These are phyloP conservation scores for Acer campestre DNA, from an alignment of 345 rosid species.

Conservation along the genomic window DNA sequence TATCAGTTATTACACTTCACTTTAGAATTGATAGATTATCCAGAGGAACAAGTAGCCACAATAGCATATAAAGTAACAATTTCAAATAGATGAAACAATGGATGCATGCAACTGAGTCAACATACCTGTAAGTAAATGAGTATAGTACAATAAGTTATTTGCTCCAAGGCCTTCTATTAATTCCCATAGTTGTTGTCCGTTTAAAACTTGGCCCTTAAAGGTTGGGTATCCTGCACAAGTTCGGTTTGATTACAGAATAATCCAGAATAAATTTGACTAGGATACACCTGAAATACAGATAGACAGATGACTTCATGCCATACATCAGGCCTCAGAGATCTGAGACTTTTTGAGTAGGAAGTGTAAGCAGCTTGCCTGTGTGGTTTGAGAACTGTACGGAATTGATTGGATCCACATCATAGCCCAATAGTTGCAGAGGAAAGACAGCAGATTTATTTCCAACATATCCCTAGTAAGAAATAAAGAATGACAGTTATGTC, in stretches of 20 bases:
- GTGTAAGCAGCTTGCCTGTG: conserved; percentile 71
- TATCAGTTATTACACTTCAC: not conserved
- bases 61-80: not conserved
- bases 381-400: conserved; percentile 98
- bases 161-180: conserved; percentile 92
- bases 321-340: conserved; percentile 38
- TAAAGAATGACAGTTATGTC: not conserved
- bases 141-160: conserved; percentile 75
- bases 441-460: conserved; percentile 98
- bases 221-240: conserved; percentile 81
- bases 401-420: conserved; percentile 94
- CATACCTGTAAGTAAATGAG: conserved; percentile 91
- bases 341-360: conserved; percentile 37
- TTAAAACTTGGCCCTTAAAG: conserved; percentile 91
- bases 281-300: conserved; percentile 37
- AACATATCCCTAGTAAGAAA: conserved; percentile 77
- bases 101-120: not conserved
- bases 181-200: conserved; percentile 86
- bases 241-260: conserved; percentile 20
- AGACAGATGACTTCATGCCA: conserved; percentile 35
- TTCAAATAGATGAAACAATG: not conserved
- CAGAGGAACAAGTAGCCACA: conserved; percentile 1
- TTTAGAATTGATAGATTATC: not conserved
- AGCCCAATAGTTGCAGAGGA: conserved; percentile 93
- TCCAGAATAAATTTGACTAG: not conserved